phyloP scores from a whole-genome alignment of 805 yeast species.

The Candida ortonii region DNA sequence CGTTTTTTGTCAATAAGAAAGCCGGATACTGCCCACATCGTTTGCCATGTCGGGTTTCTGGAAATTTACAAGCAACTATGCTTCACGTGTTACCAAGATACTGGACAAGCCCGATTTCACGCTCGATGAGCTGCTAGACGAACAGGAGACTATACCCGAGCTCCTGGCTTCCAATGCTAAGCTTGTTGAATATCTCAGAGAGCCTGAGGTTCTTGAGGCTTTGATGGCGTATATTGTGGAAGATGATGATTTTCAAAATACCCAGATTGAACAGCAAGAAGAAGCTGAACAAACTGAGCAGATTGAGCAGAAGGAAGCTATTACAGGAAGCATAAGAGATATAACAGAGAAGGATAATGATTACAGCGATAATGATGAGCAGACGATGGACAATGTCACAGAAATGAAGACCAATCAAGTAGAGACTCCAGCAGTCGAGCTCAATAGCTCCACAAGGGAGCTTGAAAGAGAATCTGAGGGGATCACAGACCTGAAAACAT shows the following conservation, averaged over 20 bases:
- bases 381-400: not conserved
- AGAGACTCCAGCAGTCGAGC: too few species aligned
- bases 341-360: too few species aligned
- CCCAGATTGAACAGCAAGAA: conserved; percentile 21
- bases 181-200: conserved; percentile 73
- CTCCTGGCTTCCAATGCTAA: conserved; percentile 68
- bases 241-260: conserved; percentile 42
- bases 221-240: conserved; percentile 65
- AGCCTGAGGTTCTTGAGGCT: conserved; percentile 67
- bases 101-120: conserved; percentile 45
- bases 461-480: too few species aligned
- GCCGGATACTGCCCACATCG: too few species aligned
- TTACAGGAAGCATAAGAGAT: too few species aligned
- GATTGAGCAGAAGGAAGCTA: conserved; percentile 6
- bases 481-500: too few species aligned
- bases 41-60: conserved; percentile 39
- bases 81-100: conserved; percentile 53
- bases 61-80: conserved; percentile 49
- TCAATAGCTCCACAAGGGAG: too few species aligned
- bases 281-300: conserved; percentile 3
- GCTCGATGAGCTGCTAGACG: conserved; percentile 65
- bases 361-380: too few species aligned
- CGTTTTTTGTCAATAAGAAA: too few species aligned
- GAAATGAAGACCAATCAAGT: too few species aligned
- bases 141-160: conserved; percentile 71